Base-by-base conservation (phyloP, 192 early-diverging fungal genomes). In the Coemansia biformis region DNA sequence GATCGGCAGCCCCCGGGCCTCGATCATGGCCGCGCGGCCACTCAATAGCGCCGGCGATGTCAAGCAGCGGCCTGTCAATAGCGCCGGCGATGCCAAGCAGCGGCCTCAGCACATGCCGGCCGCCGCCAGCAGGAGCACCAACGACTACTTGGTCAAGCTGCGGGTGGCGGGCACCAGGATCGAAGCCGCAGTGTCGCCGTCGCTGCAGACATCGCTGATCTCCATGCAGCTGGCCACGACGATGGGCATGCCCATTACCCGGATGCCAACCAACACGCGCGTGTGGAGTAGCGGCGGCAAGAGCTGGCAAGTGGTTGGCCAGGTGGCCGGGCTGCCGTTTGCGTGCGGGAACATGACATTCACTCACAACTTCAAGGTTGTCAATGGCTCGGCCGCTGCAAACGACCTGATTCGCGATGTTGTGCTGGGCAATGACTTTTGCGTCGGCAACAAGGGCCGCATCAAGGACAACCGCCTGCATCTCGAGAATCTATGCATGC, bases 291-390 rank as follows among this genome's bases (percentile, higher is more conserved):
- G 48, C 42, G 39, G 47, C 44, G 67, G 60, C 1, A 59, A 54
- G 33, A 71, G 60, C 60, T 71, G 67, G 67, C 46, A 51, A 0
- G 48, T 63, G 8, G 48, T 59, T 18, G 67, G 67, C 44, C 54
- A 71, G 40, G 60, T 71, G 26, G 34, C 37, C 1, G 60, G 46
- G 18, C 19, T 71, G 60, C 67, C 67, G 48, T 71, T 71, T 59
- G 67, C 63, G 6, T 71, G 67, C 48, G 67, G 67, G 37, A 71
- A 71, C 35, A 62, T 63, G 56, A 46, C 67, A 11, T 71, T 71
- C 44, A 63, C 67, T 4, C 67, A 71, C 40, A 62, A 26, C 52
- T 71, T 71, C 51, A 53, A 56, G 48, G 60, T 63, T 13, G 59
- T 71, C 8, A 60, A 59, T 44, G 59, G 59, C 21, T 44, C 39